Evolutionary conservation across 106 monocot species (phyloP).

Genomic region (Chionographis japonica): DNA sequence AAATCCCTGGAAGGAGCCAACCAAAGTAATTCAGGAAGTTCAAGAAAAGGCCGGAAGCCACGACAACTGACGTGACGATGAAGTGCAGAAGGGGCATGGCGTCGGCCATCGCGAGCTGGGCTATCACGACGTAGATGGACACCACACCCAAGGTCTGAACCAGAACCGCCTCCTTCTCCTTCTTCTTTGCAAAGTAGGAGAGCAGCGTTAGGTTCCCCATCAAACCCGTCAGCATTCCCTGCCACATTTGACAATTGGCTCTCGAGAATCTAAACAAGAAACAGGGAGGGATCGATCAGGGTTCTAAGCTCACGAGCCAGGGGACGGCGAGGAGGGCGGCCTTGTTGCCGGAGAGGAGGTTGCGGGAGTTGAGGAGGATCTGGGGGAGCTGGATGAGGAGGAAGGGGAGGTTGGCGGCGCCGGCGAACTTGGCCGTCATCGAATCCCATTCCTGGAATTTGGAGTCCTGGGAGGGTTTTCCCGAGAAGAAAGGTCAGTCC

Average conservation of each 20-base stretch:
- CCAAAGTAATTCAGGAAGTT: slow-evolving; percentile 87
- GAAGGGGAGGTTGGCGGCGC: slow-evolving; percentile 73
- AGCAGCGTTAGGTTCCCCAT: slow-evolving; percentile 80
- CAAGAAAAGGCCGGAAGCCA: slow-evolving; percentile 59
- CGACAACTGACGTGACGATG: slow-evolving; percentile 45
- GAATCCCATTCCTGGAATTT: slow-evolving; percentile 82
- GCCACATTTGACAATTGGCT: slow-evolving; percentile 2
- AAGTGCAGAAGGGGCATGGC: slow-evolving; percentile 81
- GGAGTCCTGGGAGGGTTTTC: not conserved
- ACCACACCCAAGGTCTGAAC: slow-evolving; percentile 87
- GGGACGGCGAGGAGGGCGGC: slow-evolving; percentile 78
- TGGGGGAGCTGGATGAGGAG: slow-evolving; percentile 90
- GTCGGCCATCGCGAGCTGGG: slow-evolving; percentile 74
- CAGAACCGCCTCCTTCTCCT: slow-evolving; percentile 76
- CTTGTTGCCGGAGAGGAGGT: slow-evolving; percentile 73
- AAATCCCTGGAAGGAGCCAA: slow-evolving; percentile 35
- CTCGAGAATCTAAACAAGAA: not conserved
- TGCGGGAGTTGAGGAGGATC: slow-evolving; percentile 76
- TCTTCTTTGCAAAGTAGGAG: slow-evolving; percentile 97
- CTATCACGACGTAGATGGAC: slow-evolving; percentile 78
- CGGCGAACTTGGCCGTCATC: slow-evolving; percentile 72
- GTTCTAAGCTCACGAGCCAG: slow-evolving; percentile 50
- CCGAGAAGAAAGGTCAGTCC: not conserved
- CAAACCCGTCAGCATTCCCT: slow-evolving; percentile 93
- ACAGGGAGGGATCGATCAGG: too few species aligned